Evolutionary conservation across 441 rosid species (phyloP), one percentile per base, ranked within the genome.

Genomic region (Hura crepitans): DNA sequence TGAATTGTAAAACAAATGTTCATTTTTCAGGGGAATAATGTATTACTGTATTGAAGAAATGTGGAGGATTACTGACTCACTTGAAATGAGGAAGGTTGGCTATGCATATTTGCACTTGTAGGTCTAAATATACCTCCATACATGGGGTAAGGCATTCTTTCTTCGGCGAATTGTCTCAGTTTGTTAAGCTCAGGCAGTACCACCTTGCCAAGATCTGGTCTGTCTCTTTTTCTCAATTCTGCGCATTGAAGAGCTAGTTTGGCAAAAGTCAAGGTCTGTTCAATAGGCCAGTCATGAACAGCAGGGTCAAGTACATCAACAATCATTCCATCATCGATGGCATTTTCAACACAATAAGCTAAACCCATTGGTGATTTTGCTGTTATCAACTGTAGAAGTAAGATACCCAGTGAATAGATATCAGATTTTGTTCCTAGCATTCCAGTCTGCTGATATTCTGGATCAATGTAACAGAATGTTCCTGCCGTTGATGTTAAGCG

Each of bases 371-470:
- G 96, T 61, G 93, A 85, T 66, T 81, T 89, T 39, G 91, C 91
- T 2, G 97, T 89, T 75, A 93, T 83, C 30, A 87, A 80, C 74
- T 91, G 97, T 37, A 93, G 85, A 68, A 93, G 88, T 82, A 93
- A 50, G 72, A 91, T 65, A 11, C 97, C 98, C 0, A 89, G 80
- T 1, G 97, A 89, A 81, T 93, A 91, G 28, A 89, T 68, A 74
- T 93, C 96, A 13, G 97, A 91, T 75, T 85, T 93, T 56, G 76
- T 79, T 13, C 97, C 95, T 18, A 93, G 87, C 93, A 89, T 85
- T 72, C 97, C 91, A 0, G 97, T 89, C 72, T 91, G 94, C 72
- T 88, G 98, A 64, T 93, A 93, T 51, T 93, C 96, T 2, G 98
- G 98, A 74, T 93, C 96, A 55, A 93, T 91, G 78, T 93, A 91